Evolutionary conservation across 441 rosid species (phyloP).

Genomic region (Flueggea neowawraea): DNA sequence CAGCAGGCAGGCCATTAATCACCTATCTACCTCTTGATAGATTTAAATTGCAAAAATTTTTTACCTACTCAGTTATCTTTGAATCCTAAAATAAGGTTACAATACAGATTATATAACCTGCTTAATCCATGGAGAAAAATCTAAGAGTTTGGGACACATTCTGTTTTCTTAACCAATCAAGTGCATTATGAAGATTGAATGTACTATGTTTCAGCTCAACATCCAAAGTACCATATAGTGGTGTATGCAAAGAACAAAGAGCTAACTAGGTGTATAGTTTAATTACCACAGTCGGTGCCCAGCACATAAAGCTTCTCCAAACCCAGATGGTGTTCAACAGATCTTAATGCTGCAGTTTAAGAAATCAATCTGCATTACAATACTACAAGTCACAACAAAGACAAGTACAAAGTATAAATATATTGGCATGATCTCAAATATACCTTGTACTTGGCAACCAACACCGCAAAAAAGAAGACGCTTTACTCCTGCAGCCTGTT

Average conservation of each 20-base stretch:
- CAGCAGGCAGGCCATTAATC: too few relatives aligned
- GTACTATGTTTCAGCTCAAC: neutral
- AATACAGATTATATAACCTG: too few relatives aligned
- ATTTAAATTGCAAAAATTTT: too few relatives aligned
- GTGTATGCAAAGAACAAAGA: neutral
- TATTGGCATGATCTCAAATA: slow-evolving; percentile 11
- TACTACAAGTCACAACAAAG: slow-evolving; percentile 53
- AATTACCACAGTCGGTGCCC: slow-evolving; percentile 95
- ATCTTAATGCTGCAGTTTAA: slow-evolving; percentile 92
- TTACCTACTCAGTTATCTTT: too few relatives aligned
- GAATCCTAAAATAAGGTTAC: too few relatives aligned
- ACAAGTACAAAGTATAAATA: slow-evolving; percentile 17
- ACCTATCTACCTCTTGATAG: too few relatives aligned
- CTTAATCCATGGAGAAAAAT: too few relatives aligned
- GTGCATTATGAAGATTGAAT: too few relatives aligned
- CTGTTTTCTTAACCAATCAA: too few relatives aligned
- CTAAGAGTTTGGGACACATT: too few relatives aligned
- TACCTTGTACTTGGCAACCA: slow-evolving; percentile 99
- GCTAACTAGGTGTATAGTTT: neutral
- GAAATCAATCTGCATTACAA: slow-evolving; percentile 93
- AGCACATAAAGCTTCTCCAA: slow-evolving; percentile 92
- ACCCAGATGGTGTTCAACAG: slow-evolving; percentile 81
- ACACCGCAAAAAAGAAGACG: slow-evolving; percentile 98
- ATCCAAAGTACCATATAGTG: neutral
- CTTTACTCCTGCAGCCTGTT: slow-evolving; percentile 89